Evolutionary conservation across 176 grass and related monocot genomes (phyloP).

Genomic region (Aechmea fasciata): DNA sequence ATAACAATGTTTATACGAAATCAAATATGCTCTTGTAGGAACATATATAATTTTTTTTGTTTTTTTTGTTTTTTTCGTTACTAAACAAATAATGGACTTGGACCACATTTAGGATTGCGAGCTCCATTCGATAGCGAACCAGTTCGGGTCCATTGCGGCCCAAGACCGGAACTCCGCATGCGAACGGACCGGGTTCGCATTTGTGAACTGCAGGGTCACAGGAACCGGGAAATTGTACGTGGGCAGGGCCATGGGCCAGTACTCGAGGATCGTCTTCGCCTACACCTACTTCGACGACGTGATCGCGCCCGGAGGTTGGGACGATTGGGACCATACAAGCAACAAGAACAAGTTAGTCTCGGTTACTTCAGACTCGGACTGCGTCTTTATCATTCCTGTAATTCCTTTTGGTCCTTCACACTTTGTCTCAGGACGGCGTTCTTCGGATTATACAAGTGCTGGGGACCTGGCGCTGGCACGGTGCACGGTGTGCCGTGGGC

Average conservation of each 20-base stretch:
- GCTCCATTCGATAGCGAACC: conserved; percentile 64
- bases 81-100: too few species aligned
- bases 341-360: conserved; percentile 74
- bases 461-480: conserved; percentile 63
- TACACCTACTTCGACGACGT: conserved; percentile 95
- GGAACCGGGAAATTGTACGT: conserved; percentile 72
- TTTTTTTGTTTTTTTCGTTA: too few species aligned
- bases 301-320: conserved; percentile 81
- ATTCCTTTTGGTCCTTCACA: neutral
- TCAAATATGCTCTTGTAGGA: too few species aligned
- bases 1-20: too few species aligned
- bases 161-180: conserved; percentile 64
- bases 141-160: conserved; percentile 69
- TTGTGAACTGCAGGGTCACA: conserved; percentile 84
- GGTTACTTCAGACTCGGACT: neutral
- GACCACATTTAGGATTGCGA: conserved; percentile 42
- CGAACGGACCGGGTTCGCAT: conserved; percentile 81
- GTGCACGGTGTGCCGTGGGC: conserved; percentile 84
- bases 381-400: neutral
- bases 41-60: too few species aligned
- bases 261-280: conserved; percentile 89
- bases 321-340: conserved; percentile 91
- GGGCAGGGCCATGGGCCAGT: conserved; percentile 92
- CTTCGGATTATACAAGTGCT: conserved; percentile 81
- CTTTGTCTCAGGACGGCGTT: conserved; percentile 59